Evolutionary conservation across 2,329 filamentous ascomycete species (phyloP).

Genomic region (Fusarium guadeloupense): DNA sequence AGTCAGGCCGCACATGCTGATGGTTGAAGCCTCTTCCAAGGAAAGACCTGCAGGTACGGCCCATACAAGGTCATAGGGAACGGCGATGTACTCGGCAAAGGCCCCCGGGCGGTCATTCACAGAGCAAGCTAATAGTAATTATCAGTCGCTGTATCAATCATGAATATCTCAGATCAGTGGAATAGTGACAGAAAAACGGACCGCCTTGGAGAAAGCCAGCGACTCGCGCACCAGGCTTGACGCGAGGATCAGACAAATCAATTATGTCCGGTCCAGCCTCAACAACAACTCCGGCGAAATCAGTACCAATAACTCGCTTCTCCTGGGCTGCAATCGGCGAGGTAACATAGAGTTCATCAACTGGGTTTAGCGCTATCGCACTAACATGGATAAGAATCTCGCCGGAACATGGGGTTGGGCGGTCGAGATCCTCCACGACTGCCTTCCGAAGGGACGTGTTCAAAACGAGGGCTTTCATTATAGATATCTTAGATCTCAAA

Average conservation of each 20-base stretch:
- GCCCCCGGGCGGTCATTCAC: constrained; percentile 55
- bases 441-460: background rate
- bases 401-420: constrained; percentile 8
- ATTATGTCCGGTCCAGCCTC: constrained; percentile 23
- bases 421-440: constrained; percentile 26
- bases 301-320: constrained; percentile 50
- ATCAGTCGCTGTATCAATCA: background rate
- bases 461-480: constrained; percentile 42
- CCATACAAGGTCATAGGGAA: constrained; percentile 52
- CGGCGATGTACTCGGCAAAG: constrained; percentile 54
- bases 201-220: constrained; percentile 55
- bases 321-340: constrained; percentile 46
- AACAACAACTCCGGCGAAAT: constrained; percentile 52
- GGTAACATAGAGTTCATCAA: constrained; percentile 47
- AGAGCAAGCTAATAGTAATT: constrained; percentile 44
- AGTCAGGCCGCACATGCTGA: constrained; percentile 55
- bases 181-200: background rate
- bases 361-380: constrained; percentile 43
- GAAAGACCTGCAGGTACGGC: constrained; percentile 45
- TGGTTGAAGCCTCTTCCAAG: constrained; percentile 49
- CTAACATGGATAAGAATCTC: constrained; percentile 40
- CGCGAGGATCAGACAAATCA: constrained; percentile 17
- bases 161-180: too few species aligned
- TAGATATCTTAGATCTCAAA: too few species aligned
- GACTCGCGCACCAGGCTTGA: constrained; percentile 46